Evolutionary conservation across 2,329 filamentous ascomycete species (phyloP).

Genomic region (Cadophora sp.): DNA sequence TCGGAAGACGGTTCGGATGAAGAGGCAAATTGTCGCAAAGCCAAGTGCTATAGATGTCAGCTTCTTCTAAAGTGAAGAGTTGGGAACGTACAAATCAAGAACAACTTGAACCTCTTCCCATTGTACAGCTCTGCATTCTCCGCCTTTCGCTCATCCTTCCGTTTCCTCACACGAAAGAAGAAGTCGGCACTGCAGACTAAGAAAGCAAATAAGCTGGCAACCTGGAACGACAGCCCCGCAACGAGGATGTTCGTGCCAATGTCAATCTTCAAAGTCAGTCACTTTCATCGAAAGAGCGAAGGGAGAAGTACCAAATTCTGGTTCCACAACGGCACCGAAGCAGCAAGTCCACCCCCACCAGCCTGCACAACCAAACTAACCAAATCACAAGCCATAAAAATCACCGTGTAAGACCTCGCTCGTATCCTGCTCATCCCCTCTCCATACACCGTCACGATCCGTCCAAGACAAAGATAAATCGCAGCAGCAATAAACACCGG

Average conservation of each 20-base stretch:
- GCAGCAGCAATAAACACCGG: slow-evolving; percentile 63
- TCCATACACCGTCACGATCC: slow-evolving; percentile 61
- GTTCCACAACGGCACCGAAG: slow-evolving; percentile 48
- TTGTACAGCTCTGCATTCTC: slow-evolving; percentile 18
- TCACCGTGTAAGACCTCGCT: slow-evolving; percentile 58
- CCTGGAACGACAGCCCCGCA: slow-evolving; percentile 62
- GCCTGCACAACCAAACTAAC: slow-evolving; percentile 65
- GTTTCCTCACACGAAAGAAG: slow-evolving; percentile 17
- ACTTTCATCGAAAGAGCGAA: not conserved
- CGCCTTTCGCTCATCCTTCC: slow-evolving; percentile 12
- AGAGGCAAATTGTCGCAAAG: slow-evolving; percentile 58
- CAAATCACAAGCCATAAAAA: slow-evolving; percentile 66
- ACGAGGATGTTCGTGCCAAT: slow-evolving; percentile 62
- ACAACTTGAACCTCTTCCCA: not conserved
- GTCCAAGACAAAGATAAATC: slow-evolving; percentile 63
- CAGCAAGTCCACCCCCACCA: slow-evolving; percentile 61
- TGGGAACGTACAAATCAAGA: not conserved
- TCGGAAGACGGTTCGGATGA: slow-evolving; percentile 63
- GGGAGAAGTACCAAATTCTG: slow-evolving; percentile 41
- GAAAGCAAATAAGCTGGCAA: slow-evolving; percentile 53
- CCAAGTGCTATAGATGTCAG: slow-evolving; percentile 42
- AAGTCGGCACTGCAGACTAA: slow-evolving; percentile 28
- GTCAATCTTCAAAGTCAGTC: slow-evolving; percentile 38
- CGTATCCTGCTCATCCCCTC: slow-evolving; percentile 51
- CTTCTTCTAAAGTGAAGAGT: not conserved